Base-by-base conservation (phyloP, 2,329 filamentous ascomycete genomes). In the Pezicula radicicola region DNA sequence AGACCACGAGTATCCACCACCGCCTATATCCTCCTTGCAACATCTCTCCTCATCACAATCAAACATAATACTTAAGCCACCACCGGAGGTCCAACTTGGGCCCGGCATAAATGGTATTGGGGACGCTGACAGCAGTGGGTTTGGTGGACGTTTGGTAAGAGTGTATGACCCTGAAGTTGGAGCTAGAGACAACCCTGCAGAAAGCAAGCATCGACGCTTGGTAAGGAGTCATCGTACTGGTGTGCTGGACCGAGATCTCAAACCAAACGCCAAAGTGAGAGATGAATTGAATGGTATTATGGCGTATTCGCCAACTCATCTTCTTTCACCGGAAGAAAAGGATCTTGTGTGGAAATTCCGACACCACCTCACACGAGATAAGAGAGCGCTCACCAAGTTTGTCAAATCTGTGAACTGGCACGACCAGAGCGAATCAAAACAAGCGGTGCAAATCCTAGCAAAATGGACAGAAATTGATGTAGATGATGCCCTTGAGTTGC, bases 381-480 rank as follows among this genome's bases (percentile, higher is more conserved):
- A 99, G 70, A 79, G 88, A 62, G 89, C 93, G 2, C 76, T 97
- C 52, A 99, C 93, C 33, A 99, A 99, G 64, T 96, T 99, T 61
- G 91, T 97, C 68, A 99, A 97, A 69, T 97, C 93, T 0, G 93
- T 97, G 37, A 92, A 95, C 60, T 99, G 94, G 93, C 84, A 83
- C 46, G 93, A 96, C 67, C 80, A 83, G 44, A 84, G 84, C 55
- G 93, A 99, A 75, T 85, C 89, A 4, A 87, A 89, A 53, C 91
- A 97, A 72, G 92, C 93, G 6, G 89, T 94, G 21, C 90, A 95
- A 55, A 84, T 99, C 4, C 79, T 99, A 16, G 84, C 88, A 0
- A 93, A 92, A 61, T 99, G 94, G 94, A 95, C 89, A 0, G 91
- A 96, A 59, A 96, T 99, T 53, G 94, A 97, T 65, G 87, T 99